Conservation (phyloP, 106 monocot genomes). For the Dactylorhiza incarnata region DNA sequence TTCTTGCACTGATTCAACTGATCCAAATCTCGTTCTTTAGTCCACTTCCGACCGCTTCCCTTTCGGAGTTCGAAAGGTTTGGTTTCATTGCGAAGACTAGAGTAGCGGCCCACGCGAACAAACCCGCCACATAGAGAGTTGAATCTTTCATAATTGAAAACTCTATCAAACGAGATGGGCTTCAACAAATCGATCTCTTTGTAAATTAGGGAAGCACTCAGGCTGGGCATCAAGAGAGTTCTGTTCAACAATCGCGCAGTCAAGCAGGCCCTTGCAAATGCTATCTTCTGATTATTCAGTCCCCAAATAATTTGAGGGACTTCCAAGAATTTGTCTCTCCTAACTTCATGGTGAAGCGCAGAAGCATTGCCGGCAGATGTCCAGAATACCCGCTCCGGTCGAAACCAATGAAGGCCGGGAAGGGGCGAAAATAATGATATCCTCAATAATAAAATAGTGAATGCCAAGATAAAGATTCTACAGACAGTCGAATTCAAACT, state of each 20-base stretch:
- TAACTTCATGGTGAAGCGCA: conserved; percentile 16
- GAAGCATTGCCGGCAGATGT: conserved; percentile 10
- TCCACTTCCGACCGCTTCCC: conserved; percentile 96
- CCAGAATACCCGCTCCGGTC: conserved; percentile 8
- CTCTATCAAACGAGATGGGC: conserved; percentile 67
- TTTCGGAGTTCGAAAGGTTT: conserved; percentile 55
- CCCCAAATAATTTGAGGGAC: conserved; percentile 99
- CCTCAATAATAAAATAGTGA: conserved; percentile 32
- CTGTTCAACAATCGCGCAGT: conserved; percentile 76
- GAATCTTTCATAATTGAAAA: conserved; percentile 73
- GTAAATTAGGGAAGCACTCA: conserved; percentile 82
- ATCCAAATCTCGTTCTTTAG: conserved; percentile 63
- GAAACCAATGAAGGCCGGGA: conserved; percentile 22
- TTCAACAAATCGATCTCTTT: conserved; percentile 73
- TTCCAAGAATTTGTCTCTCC: conserved; percentile 69
- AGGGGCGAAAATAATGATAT: conserved; percentile 27
- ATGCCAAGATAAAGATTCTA: conserved; percentile 27
- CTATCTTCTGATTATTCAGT: conserved; percentile 97
- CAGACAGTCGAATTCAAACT: conserved; percentile 24
- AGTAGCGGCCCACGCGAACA: conserved; percentile 42
- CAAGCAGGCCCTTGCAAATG: conserved; percentile 81
- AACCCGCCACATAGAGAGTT: conserved; percentile 64
- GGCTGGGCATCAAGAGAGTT: conserved; percentile 83
- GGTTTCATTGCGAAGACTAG: conserved; percentile 44
- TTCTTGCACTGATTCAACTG: conserved; percentile 44